Conservation (phyloP, 2,329 filamentous ascomycete species). For the Ophiostoma triangulosporum region DNA sequence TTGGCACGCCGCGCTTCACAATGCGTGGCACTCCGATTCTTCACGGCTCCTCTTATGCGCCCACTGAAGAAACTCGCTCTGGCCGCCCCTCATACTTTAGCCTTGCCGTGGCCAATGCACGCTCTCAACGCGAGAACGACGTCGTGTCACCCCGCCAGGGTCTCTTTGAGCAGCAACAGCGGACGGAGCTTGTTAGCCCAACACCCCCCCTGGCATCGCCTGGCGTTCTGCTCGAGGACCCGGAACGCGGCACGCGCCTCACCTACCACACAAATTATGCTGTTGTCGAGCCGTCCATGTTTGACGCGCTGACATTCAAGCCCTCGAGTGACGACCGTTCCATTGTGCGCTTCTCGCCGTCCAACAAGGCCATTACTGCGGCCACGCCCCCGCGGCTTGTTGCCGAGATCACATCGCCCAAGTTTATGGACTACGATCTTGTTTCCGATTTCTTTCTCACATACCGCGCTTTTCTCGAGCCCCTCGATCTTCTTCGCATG, state of each 20-base stretch:
- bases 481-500: constrained; percentile 65
- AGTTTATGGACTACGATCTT: constrained; percentile 90
- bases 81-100: constrained; percentile 31
- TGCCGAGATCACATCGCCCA: constrained; percentile 90
- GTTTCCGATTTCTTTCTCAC: constrained; percentile 97
- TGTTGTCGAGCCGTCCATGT: constrained; percentile 60
- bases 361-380: constrained; percentile 63
- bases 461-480: constrained; percentile 73
- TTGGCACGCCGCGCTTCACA: constrained; percentile 74
- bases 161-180: constrained; percentile 1
- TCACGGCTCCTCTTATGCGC: constrained; percentile 67
- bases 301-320: constrained; percentile 65
- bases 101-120: background rate
- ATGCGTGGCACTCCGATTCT: constrained; percentile 61
- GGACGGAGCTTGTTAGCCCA: background rate
- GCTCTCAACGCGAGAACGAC: constrained; percentile 26
- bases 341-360: constrained; percentile 68
- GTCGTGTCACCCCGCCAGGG: constrained; percentile 5
- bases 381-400: constrained; percentile 85
- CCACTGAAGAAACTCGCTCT: constrained; percentile 57
- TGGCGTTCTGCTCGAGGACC: constrained; percentile 20
- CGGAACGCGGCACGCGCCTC: background rate
- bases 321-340: constrained; percentile 65
- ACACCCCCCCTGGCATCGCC: constrained; percentile 17
- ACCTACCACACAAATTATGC: constrained; percentile 33